Evolutionary conservation across 495 filamentous ascomycete species (phyloP).

Genomic region (Beverwykella pulmonaria): DNA sequence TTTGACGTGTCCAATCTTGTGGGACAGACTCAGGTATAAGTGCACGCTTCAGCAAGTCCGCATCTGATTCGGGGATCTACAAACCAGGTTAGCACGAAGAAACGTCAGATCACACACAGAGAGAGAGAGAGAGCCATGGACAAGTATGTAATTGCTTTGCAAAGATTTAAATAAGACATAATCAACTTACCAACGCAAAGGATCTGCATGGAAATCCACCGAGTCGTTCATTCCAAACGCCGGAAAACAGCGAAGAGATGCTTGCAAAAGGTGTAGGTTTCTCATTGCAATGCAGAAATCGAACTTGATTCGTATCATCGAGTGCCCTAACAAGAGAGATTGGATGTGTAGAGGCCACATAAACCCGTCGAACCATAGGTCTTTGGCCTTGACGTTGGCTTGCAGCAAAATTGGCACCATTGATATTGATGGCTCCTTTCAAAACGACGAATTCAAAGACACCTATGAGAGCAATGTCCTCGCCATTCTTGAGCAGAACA

Average conservation of each 20-base stretch:
- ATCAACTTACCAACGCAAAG: conserved; percentile 16
- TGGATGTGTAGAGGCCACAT: conserved; percentile 21
- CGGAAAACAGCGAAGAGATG: conserved; percentile 9
- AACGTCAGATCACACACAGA: no score
- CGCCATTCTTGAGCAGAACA: conserved; percentile 14
- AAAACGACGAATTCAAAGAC: conserved; percentile 18
- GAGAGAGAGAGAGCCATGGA: background rate
- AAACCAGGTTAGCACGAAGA: background rate
- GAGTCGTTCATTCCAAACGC: conserved; percentile 17
- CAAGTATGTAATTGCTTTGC: background rate
- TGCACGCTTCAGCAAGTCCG: conserved; percentile 25
- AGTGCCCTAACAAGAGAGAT: conserved; percentile 10
- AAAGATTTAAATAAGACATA: background rate
- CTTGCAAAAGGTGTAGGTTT: conserved; percentile 4
- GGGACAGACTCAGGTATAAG: conserved; percentile 41
- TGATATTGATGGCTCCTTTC: conserved; percentile 32
- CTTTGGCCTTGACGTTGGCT: background rate
- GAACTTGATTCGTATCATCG: conserved; percentile 12
- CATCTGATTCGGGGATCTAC: conserved; percentile 16
- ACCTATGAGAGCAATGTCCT: conserved; percentile 21
- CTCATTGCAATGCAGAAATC: conserved; percentile 11
- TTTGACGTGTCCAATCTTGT: conserved; percentile 24
- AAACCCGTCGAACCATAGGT: background rate
- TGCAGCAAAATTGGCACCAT: conserved; percentile 23
- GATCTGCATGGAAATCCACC: background rate